Base-by-base conservation (phyloP, 129 eudicot genomes). In the Lonicera japonica region DNA sequence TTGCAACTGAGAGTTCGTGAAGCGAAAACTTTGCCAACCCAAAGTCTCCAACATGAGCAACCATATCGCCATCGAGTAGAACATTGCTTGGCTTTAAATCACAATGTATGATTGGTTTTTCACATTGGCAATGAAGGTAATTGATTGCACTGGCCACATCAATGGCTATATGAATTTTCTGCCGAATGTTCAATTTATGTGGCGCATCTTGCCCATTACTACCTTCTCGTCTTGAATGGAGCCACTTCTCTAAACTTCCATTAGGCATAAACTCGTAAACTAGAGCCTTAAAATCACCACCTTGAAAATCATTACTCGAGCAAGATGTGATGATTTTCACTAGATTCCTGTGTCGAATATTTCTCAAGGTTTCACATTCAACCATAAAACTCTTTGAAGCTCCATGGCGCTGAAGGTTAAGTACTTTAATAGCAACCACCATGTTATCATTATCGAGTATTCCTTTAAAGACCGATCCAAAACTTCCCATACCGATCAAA, bases 401-500 rank as follows among this genome's bases (percentile, higher is more conserved):
- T 5, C 61, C 40, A 0, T 4, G 19, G 6, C 7, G 19, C 13
- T 55, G 15, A 48, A 67, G 45, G 21, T 67, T 56, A 11, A 67
- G 56, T 4, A 67, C 63, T 50, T 67, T 67, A 13, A 67, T 47
- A 1, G 71, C 71, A 22, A 67, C 63, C 5, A 36, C 21, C 12
- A 41, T 29, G 4, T 11, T 21, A 34, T 34, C 61, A 8, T n/a
- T 18, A 7, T 34, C 48, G 5, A 57, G 48, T 11, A 11, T 16
- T 24, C 73, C 73, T 46, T 58, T 50, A 17, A 11, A 50, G 15
- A 50, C 55, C 1, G 55, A 50, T 16, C 55, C 21, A 17, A 50
- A 50, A 22, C 46, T 29, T 2, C 73, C 73, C 34, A 17, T 1
- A 12, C 65, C 73, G 15, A 68, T 68, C 73, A 68, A 40, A 45